Conservation (phyloP, 306 rosid species). For the Acacia crassicarpa region DNA sequence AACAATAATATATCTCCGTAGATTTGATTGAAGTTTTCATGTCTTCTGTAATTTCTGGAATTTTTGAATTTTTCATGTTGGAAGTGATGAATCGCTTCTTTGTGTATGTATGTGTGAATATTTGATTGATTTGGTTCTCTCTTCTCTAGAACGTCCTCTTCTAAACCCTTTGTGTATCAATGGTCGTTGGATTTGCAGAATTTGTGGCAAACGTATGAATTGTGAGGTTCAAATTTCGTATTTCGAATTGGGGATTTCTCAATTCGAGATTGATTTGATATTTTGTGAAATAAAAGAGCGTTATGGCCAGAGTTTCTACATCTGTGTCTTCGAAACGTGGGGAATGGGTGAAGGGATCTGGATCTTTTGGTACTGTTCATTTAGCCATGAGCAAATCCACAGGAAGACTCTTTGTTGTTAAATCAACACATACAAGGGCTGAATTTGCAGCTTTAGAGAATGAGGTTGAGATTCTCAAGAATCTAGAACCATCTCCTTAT, state of each 20-base stretch:
- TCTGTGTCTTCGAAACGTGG: slow-evolving; percentile 16
- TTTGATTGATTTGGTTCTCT: slow-evolving; percentile 15
- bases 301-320: slow-evolving; percentile 31
- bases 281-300: background rate
- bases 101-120: background rate
- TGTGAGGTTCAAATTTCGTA: background rate
- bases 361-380: slow-evolving; percentile 60
- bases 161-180: background rate
- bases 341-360: slow-evolving; percentile 64
- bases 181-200: background rate
- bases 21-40: background rate
- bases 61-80: background rate
- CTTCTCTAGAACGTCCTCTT: background rate
- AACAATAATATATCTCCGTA: background rate
- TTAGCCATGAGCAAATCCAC: too few species aligned
- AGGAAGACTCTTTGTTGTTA: too few species aligned
- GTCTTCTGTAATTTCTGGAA: background rate
- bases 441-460: too few species aligned
- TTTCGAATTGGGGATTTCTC: slow-evolving; percentile 27
- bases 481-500: too few species aligned
- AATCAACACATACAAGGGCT: too few species aligned
- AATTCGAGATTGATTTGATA: background rate
- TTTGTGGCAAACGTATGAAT: background rate
- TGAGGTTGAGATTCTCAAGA: too few species aligned
- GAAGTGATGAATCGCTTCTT: background rate